phyloP scores from a whole-genome alignment of 2,329 filamentous ascomycete species.

The Ramularia endophylla region DNA sequence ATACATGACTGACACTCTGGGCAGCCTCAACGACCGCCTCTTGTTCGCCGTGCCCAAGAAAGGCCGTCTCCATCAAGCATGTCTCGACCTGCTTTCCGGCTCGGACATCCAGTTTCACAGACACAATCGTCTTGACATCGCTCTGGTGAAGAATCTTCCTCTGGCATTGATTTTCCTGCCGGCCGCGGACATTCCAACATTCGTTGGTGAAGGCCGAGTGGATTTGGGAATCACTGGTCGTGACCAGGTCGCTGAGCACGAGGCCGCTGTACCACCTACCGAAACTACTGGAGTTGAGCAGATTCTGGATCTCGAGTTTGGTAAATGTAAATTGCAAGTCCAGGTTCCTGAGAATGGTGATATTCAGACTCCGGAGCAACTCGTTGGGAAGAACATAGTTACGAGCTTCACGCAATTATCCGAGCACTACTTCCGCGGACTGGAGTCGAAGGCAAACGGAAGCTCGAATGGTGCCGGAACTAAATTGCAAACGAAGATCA shows the following conservation, averaged over 20 bases:
- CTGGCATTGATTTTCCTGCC: conserved; percentile 96
- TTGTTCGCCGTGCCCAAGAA: conserved; percentile 99
- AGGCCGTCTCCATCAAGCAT: conserved; percentile 83
- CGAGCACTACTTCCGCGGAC: conserved; percentile 71
- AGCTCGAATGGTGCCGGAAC: conserved; percentile 34
- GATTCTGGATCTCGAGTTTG: conserved; percentile 85
- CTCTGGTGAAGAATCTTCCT: conserved; percentile 92
- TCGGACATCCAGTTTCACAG: conserved; percentile 95
- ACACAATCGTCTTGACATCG: conserved; percentile 92
- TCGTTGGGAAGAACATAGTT: conserved; percentile 88
- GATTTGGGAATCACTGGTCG: conserved; percentile 92
- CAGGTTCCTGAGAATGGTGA: conserved; percentile 84
- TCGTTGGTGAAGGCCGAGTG: conserved; percentile 89
- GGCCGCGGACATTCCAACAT: conserved; percentile 93
- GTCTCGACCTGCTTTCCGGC: conserved; percentile 84
- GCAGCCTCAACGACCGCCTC: conserved; percentile 82
- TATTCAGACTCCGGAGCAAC: conserved; percentile 63
- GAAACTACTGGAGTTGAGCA: conserved; percentile 65
- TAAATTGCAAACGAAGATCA: conserved; percentile 79
- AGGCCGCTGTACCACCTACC: conserved; percentile 40
- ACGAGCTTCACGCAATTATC: conserved; percentile 90
- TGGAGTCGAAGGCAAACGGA: conserved; percentile 54
- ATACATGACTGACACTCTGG: conserved; percentile 33
- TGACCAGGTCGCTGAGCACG: conserved; percentile 86
- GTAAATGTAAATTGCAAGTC: conserved; percentile 88